These are phyloP conservation scores for Populus tomentosa DNA, from an alignment of 441 rosid genomes.

Conservation along the genomic window DNA sequence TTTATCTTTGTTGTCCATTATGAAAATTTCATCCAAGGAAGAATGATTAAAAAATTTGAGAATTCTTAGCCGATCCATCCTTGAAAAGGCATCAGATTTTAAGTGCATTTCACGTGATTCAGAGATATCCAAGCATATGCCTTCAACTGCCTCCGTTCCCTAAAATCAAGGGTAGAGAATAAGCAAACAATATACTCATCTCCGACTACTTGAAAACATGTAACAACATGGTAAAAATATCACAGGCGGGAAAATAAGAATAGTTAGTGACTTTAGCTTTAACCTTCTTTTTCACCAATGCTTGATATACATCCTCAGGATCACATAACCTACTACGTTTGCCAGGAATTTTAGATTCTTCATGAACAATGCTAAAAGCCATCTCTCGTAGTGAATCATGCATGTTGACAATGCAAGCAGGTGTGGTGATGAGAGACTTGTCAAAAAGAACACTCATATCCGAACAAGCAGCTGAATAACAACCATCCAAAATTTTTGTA, in stretches of 20 bases:
- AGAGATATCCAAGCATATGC: background rate
- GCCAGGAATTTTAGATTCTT: constrained; percentile 6
- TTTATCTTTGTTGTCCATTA: background rate
- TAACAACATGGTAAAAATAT: background rate
- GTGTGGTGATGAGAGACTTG: background rate
- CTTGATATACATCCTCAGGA: background rate
- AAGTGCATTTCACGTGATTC: background rate
- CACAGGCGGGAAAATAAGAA: no score
- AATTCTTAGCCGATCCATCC: constrained; percentile 3
- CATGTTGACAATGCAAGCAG: background rate
- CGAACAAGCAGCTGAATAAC: background rate
- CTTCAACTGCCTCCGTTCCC: constrained; percentile 9
- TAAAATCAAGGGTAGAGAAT: background rate
- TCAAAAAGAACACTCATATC: constrained; percentile 6
- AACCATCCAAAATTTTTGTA: constrained; percentile 1
- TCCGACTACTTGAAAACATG: no score
- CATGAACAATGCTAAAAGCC: constrained; percentile 39
- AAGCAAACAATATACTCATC: no score
- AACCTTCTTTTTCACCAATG: constrained; percentile 1
- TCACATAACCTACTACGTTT: constrained; percentile 29
- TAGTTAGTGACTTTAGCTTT: background rate
- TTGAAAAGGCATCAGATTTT: background rate
- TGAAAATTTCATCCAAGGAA: background rate
- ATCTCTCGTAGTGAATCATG: constrained; percentile 37
- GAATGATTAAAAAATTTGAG: background rate